Evolutionary conservation across 192 early-diverging fungal species (phyloP).

Genomic region (Funneliformis mosseae): DNA sequence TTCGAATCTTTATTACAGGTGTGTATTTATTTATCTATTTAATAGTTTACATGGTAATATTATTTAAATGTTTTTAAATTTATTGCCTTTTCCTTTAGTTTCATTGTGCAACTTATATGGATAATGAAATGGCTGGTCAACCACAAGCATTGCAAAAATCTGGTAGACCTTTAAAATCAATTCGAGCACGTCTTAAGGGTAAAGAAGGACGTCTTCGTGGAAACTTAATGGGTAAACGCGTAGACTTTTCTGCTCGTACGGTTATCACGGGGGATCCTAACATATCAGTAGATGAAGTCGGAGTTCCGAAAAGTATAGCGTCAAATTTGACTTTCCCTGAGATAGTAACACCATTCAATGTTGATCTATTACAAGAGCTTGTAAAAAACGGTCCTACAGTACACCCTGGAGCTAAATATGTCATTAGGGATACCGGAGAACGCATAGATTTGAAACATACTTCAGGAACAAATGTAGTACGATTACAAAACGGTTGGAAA

Average conservation of each 20-base stretch:
- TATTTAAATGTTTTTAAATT: not conserved
- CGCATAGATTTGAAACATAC: constrained; percentile 89
- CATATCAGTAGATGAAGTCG: constrained; percentile 96
- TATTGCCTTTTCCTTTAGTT: constrained; percentile 51
- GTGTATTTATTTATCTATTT: not conserved
- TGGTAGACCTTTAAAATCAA: constrained; percentile 92
- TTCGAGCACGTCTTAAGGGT: constrained; percentile 95
- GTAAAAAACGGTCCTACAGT: constrained; percentile 90
- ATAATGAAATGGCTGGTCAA: constrained; percentile 93
- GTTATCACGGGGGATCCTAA: constrained; percentile 99
- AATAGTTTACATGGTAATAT: not conserved
- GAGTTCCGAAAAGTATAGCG: constrained; percentile 96
- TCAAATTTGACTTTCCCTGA: constrained; percentile 97
- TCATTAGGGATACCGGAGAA: constrained; percentile 92
- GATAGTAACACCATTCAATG: constrained; percentile 95
- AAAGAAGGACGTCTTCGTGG: constrained; percentile 99
- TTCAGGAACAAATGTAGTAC: constrained; percentile 79
- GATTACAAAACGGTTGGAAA: constrained; percentile 87
- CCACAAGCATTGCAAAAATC: constrained; percentile 91
- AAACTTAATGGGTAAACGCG: constrained; percentile 99
- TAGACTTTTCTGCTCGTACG: constrained; percentile 98
- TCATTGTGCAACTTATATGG: constrained; percentile 97
- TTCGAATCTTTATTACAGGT: constrained; percentile 80
- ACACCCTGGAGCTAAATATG: constrained; percentile 97
- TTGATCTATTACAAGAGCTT: constrained; percentile 81